These are phyloP conservation scores for Aspergillus japonicus DNA, from an alignment of 2,329 filamentous ascomycete species.

Conservation along the genomic window DNA sequence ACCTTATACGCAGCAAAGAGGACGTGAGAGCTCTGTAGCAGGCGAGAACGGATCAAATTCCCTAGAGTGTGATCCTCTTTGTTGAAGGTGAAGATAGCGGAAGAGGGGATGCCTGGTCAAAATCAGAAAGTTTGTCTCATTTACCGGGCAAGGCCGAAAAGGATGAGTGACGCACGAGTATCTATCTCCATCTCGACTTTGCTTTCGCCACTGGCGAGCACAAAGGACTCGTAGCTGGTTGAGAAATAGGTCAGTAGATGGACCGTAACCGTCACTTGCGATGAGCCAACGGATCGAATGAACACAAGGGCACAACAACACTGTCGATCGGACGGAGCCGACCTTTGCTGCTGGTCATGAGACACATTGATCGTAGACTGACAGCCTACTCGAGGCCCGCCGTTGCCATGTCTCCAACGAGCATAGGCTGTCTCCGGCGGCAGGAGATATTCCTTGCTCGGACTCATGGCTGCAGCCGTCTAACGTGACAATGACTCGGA, in stretches of 20 bases:
- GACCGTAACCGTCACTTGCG: neutral
- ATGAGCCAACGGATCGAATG: neutral
- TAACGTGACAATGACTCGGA: neutral
- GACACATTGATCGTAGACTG: slow-evolving; percentile 23
- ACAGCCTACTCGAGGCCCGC: slow-evolving; percentile 15
- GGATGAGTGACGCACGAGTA: slow-evolving; percentile 65
- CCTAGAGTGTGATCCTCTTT: slow-evolving; percentile 97
- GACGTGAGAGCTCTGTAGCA: slow-evolving; percentile 80
- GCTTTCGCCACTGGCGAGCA: slow-evolving; percentile 84
- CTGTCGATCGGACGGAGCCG: slow-evolving; percentile 9
- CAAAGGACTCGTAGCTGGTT: slow-evolving; percentile 84
- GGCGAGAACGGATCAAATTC: slow-evolving; percentile 81
- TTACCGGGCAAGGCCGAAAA: slow-evolving; percentile 1
- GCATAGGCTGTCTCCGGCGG: slow-evolving; percentile 20
- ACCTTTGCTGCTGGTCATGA: slow-evolving; percentile 24
- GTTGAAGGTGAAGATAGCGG: slow-evolving; percentile 90
- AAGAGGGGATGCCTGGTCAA: slow-evolving; percentile 77
- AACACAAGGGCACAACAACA: neutral
- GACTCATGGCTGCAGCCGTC: slow-evolving; percentile 8
- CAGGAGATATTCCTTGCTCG: slow-evolving; percentile 18
- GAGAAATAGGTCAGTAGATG: slow-evolving; percentile 11
- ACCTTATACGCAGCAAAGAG: slow-evolving; percentile 91
- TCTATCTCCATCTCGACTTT: slow-evolving; percentile 88
- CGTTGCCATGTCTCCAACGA: slow-evolving; percentile 12
- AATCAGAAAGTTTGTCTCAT: neutral